Base-by-base conservation (phyloP, 306 rosid species). In the Vigna unguiculata region DNA sequence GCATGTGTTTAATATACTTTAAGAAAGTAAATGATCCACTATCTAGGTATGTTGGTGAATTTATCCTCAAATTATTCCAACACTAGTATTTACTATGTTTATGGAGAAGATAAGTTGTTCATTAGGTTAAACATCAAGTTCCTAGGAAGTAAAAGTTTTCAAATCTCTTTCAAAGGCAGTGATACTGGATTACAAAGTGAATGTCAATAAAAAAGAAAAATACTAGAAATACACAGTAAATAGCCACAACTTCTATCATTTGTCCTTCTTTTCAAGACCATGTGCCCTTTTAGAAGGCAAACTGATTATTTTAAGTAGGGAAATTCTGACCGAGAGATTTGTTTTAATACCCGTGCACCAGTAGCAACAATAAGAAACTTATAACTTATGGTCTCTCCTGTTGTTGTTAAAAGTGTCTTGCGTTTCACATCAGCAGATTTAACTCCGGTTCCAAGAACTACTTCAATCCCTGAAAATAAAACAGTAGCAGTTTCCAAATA, bases 311-410 rank as follows among this genome's bases (percentile, higher is more conserved):
- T 8, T 22, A 54, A 43, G 63, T 46, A 53, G 38, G 63, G 71
- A 11, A 81, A 61, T 38, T 38, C 32, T 28, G 60, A 75, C 28
- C 47, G 65, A 45, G 67, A 85, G 89, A 87, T 74, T 76, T 82
- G 90, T 61, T 82, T 81, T 77, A 86, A 81, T 95, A 95, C 99
- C 99, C 96, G 98, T 82, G 99, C 99, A 88, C 99, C 99, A 82
- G 99, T 90, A 58, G 99, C 99, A 84, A 95, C 78, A 69, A 95
- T 81, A 70, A 95, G 99, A 84, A 87, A 41, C 90, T 87, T 95
- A 90, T 95, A 95, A 83, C 97, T 95, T 71, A 95, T 91, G 74
- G 97, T 95, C 89, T 95, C 99, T 63, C 99, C 99, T 38, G 99
- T 83, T 76, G 88, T 85, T 48, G 96, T 91, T 83, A 95, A 76